Evolutionary conservation across 2,329 filamentous ascomycete species (phyloP).

Genomic region (Fusarium tjaetaba): DNA sequence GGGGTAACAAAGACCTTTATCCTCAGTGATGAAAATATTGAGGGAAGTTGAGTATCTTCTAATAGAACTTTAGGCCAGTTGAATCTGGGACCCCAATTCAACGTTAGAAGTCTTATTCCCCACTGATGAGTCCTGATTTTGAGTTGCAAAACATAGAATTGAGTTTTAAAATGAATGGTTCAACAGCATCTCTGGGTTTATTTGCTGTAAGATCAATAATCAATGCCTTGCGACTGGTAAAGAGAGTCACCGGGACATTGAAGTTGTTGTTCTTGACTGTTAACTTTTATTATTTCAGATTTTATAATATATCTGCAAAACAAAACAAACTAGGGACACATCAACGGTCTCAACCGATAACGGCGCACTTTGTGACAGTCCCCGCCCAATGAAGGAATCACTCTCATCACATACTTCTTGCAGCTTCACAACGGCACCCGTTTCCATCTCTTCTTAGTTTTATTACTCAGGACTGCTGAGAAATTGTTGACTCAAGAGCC

Average conservation of each 20-base stretch:
- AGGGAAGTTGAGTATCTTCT: not conserved
- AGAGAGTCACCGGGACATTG: not conserved
- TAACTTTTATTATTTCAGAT: conserved; percentile 24
- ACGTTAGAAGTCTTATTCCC: not conserved
- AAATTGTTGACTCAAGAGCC: conserved; percentile 54
- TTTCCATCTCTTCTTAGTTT: not conserved
- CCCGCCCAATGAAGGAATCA: not conserved
- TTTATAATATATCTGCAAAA: not conserved
- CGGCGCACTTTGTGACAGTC: not conserved
- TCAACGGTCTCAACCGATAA: not conserved
- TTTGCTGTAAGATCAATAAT: too few relatives aligned
- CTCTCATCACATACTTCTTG: not conserved
- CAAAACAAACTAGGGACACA: conserved; percentile 2
- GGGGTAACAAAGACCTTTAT: not conserved
- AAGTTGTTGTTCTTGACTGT: not conserved
- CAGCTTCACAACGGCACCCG: not conserved
- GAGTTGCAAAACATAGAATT: too few relatives aligned
- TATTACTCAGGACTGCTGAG: conserved; percentile 26
- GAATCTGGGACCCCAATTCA: not conserved
- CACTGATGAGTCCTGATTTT: not conserved
- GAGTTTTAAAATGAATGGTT: too few relatives aligned
- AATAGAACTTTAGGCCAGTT: not conserved
- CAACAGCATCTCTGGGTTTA: too few relatives aligned
- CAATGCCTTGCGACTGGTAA: not conserved
- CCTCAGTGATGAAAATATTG: not conserved